phyloP scores from a whole-genome alignment of 1,284 basidiomycete genomes.

The Cryptococcus wingfieldii region DNA sequence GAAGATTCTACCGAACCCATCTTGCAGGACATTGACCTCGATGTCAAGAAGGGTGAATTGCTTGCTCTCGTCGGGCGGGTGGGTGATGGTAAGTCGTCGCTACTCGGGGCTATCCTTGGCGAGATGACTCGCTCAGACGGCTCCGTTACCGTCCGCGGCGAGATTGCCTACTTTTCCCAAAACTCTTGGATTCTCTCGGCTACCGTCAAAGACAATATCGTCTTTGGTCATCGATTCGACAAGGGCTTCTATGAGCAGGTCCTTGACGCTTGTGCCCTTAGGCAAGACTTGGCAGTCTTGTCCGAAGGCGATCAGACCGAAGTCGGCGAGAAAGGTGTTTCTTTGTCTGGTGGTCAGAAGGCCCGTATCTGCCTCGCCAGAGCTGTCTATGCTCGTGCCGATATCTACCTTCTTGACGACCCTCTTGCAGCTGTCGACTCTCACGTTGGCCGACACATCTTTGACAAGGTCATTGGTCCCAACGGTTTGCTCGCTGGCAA shows the following conservation, averaged over 20 bases:
- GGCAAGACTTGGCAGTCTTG: conserved; percentile 72
- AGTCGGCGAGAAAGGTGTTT: conserved; percentile 61
- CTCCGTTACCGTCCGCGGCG: conserved; percentile 64
- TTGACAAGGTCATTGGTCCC: conserved; percentile 86
- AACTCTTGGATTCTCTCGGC: conserved; percentile 85
- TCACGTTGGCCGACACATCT: conserved; percentile 63
- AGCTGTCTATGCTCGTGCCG: conserved; percentile 58
- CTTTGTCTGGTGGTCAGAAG: conserved; percentile 59
- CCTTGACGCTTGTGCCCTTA: conserved; percentile 70
- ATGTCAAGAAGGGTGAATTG: conserved; percentile 78
- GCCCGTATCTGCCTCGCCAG: conserved; percentile 58
- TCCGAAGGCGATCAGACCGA: conserved; percentile 68
- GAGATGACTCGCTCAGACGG: conserved; percentile 81
- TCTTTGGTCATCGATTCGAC: conserved; percentile 85
- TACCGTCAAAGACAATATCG: conserved; percentile 79
- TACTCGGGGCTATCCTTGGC: conserved; percentile 56
- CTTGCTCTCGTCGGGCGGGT: conserved; percentile 83
- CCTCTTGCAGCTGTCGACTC: conserved; percentile 60
- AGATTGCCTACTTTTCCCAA: conserved; percentile 83
- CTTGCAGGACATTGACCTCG: conserved; percentile 71
- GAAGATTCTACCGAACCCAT: conserved; percentile 57
- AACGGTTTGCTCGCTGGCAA: conserved; percentile 77
- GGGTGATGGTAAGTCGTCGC: conserved; percentile 78
- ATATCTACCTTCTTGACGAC: conserved; percentile 57
- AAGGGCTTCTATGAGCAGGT: conserved; percentile 52